phyloP scores from a whole-genome alignment of 305 asterid species.

The Rubia tinctorum region DNA sequence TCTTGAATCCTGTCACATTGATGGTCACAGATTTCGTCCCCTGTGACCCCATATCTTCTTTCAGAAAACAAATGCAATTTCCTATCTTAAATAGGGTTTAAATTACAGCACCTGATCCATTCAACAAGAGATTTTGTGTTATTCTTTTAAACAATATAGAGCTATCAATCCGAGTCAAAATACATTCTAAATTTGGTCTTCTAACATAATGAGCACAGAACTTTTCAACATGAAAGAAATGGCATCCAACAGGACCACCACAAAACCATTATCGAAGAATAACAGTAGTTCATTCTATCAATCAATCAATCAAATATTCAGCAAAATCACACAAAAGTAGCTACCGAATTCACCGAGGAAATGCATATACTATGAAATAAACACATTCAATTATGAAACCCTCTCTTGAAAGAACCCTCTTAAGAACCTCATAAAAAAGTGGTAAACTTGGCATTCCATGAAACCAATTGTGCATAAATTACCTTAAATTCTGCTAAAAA shows the following conservation, averaged over 20 bases:
- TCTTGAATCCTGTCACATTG: conserved; percentile 63
- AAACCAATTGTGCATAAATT: background rate
- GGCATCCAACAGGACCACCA: conserved; percentile 1
- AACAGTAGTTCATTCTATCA: background rate
- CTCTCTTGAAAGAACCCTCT: too few relatives aligned
- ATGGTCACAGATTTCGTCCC: conserved; percentile 41
- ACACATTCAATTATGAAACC: background rate
- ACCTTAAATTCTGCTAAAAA: background rate
- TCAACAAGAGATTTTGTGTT: background rate
- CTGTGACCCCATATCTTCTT: conserved; percentile 52
- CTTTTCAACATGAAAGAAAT: background rate
- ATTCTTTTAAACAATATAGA: background rate
- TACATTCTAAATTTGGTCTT: background rate
- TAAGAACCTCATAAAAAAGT: background rate
- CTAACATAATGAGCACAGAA: background rate
- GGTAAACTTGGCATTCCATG: background rate
- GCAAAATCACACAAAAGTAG: background rate
- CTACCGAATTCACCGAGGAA: conserved; percentile 3
- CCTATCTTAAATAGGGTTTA: conserved; percentile 14
- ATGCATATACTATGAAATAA: background rate
- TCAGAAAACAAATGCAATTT: conserved; percentile 15
- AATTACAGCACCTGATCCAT: conserved; percentile 13
- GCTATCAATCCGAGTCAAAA: background rate
- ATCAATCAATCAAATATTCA: background rate
- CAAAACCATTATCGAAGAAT: background rate